Base-by-base conservation (phyloP, 495 filamentous ascomycete genomes). In the Xylaria venustula region DNA sequence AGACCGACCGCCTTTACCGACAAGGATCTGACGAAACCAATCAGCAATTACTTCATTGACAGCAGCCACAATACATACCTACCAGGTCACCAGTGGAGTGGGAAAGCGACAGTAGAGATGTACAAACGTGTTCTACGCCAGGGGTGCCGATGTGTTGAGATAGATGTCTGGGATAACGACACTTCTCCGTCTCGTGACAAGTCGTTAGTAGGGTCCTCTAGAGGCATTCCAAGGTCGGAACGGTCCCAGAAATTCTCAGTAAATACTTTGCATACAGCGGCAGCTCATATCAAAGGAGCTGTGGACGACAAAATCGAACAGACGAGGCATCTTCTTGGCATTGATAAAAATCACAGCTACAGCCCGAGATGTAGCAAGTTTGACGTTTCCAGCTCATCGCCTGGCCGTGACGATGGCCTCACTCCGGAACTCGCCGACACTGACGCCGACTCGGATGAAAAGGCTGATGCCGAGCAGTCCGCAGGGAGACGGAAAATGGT, bases 1-100 rank as follows among this genome's bases (percentile, higher is more conserved):
- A 70, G 64, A 37, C 64, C 66, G 7, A 51, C 58, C 15, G 37
- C 63, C 5, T 8, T 62, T 3, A 58, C 66, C 19, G 63, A 73
- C 2, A 70, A 73, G 11, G 74, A 79, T 60, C 46, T 70, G 17
- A 71, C 73, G 1, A 72, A 73, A 28, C 91, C 91, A 14, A 80
- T 97, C 42, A 90, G 87, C 62, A 90, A 91, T 63, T 98, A 97
- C 75, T 97, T 91, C 69, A 90, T 98, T 64, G 93, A 88, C 44
- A 91, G 87, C 28, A 93, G 89, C 63, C 93, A 98, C 76, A 98
- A 98, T 71, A 97, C 93, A 0, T 98, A 97, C 68, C 79, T 98
- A 62, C 88, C 88, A 0, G 94, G 93, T 0, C 91, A 97, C 65
- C 93, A 97, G 72, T 78, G 95, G 8, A 89, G 86, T 40, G 90